Conservation (phyloP, 306 rosid species). For the Calophaca sinica region DNA sequence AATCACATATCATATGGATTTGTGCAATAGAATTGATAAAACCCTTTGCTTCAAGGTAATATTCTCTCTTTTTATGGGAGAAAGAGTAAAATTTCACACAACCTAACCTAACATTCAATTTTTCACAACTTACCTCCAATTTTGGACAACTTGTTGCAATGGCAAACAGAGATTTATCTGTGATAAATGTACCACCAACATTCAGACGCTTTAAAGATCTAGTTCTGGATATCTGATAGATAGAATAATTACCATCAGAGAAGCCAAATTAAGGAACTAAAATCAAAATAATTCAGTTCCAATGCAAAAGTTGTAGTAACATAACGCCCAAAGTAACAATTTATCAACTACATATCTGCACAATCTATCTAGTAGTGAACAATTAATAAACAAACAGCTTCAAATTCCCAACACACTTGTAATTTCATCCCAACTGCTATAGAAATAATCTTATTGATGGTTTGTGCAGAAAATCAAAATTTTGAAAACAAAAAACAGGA, state of each 20-base stretch:
- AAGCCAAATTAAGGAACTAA: constrained; percentile 23
- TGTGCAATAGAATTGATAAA: constrained; percentile 6
- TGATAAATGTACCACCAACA: constrained; percentile 93
- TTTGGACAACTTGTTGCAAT: constrained; percentile 76
- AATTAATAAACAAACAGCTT: not conserved
- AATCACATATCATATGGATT: constrained; percentile 18
- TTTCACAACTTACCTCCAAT: constrained; percentile 62
- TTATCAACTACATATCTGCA: too few relatives aligned
- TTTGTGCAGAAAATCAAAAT: too few relatives aligned
- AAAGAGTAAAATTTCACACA: not conserved
- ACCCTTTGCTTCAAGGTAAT: constrained; percentile 11
- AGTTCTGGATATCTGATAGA: constrained; percentile 75
- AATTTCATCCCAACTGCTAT: not conserved
- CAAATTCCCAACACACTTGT: not conserved
- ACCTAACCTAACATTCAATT: constrained; percentile 8
- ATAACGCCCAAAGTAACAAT: constrained; percentile 13
- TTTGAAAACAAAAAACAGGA: too few relatives aligned
- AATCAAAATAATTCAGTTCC: constrained; percentile 3
- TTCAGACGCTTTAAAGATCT: constrained; percentile 76
- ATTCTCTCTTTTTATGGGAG: too few relatives aligned
- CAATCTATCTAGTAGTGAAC: too few relatives aligned
- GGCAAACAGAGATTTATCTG: constrained; percentile 80
- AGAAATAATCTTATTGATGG: too few relatives aligned
- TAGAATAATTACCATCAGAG: constrained; percentile 28
- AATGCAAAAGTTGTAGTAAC: not conserved